Base-by-base conservation (phyloP, 345 rosid species). In the Eucalyptus rudis region DNA sequence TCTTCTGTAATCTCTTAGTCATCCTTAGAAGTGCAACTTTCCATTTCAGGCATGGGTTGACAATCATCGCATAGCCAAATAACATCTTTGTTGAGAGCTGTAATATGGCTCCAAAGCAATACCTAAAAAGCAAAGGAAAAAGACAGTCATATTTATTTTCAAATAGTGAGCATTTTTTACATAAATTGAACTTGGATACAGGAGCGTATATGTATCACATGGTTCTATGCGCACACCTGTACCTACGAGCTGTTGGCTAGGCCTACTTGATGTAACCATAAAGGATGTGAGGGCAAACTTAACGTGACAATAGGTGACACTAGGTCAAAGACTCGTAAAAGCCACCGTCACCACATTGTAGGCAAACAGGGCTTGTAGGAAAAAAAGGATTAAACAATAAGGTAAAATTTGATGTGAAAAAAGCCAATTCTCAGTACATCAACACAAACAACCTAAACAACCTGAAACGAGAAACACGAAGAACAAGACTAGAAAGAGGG, bases 331-430 rank as follows among this genome's bases (percentile, higher is more conserved):
- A 94, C 86, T 58, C 89, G 4, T 68, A 11, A 59, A 88, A 93
- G 51, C 97, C 98, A 49, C 13, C 5, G 59, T 93, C 94, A 40
- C 95, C 96, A 64, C 97, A 94, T 20, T 31, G 86, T 86, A 86
- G 91, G 90, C 97, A 96, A 91, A 93, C 16, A 88, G 40, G 91
- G 27, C 92, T 93, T 93, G 91, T 15, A 88, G 79, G 87, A 88
- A 54, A 62, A 90, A 52, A 87, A 58, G 1, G 64, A 24, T 58
- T 58, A 58, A 52, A 52, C 24, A 52, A 52, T 8, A 52, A 19
- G 56, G 56, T 52, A 52, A 52, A 52, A 52, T 52, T 52, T 52
- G 24, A 52, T 19, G 56, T 52, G 56, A 52, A 8, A 52, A 52
- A 52, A 52, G 56, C 0, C 56, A 17, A 52, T 52, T 52, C 56